Evolutionary conservation across 768 basidiomycete species (phyloP).

Genomic region (Cantharellus cinnabarinus): DNA sequence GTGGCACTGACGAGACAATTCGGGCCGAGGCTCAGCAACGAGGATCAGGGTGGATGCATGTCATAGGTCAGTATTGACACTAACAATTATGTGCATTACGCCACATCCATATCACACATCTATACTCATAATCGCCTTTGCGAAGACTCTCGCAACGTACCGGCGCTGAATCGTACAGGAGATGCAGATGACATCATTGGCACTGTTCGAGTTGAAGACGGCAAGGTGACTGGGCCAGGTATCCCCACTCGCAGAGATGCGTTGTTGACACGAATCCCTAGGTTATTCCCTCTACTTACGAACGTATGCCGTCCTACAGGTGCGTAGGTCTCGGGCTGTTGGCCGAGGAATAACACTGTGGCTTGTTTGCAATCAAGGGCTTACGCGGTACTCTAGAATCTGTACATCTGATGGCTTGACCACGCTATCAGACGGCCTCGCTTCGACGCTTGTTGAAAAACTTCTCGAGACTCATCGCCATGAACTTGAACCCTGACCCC

Average conservation of each 20-base stretch:
- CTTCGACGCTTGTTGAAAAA: conserved; percentile 23
- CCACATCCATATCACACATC: background rate
- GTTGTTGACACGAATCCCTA: conserved; percentile 19
- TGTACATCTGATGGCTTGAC: conserved; percentile 56
- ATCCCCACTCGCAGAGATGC: conserved; percentile 24
- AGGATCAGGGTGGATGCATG: conserved; percentile 73
- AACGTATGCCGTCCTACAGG: conserved; percentile 59
- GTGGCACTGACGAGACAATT: conserved; percentile 46
- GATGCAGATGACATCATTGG: conserved; percentile 73
- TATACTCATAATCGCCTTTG: background rate
- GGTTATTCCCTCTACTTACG: conserved; percentile 31
- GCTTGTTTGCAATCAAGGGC: background rate
- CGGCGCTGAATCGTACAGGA: conserved; percentile 43
- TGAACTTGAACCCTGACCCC: background rate
- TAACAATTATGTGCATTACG: no score
- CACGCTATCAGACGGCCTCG: conserved; percentile 47
- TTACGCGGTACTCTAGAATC: conserved; percentile 21
- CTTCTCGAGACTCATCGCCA: background rate
- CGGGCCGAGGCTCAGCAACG: conserved; percentile 42
- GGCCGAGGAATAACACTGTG: background rate
- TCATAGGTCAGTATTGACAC: conserved; percentile 27
- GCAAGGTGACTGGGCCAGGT: conserved; percentile 26
- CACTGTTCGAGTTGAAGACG: conserved; percentile 47
- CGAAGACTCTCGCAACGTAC: conserved; percentile 52
- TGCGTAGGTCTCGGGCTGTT: background rate